Evolutionary conservation across 768 basidiomycete genomes (phyloP), one percentile per base, ranked within the genome.

Genomic region (Panaeolus papilionaceus): DNA sequence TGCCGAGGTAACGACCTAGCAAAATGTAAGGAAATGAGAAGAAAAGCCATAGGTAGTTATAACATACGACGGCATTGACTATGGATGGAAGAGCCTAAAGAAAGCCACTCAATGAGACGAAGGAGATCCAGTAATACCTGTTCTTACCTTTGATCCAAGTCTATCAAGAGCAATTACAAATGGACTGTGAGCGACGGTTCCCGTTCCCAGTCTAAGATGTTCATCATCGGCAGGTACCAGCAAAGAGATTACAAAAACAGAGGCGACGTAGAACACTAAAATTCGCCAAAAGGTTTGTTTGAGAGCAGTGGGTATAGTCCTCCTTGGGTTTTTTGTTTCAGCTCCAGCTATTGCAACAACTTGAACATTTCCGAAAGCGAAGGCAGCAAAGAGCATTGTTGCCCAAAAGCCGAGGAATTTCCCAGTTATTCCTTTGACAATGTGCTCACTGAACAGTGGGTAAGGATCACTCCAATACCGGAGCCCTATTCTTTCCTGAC

Each of bases 91-190:
- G 64, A 10, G 74, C 72, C 79, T 79, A 49, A 18, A 33, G 18
- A 23, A 61, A 37, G n/a, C 16, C 62, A 45, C 20, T 49, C 18
- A 45, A 28, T 37, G 45, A 37, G 37, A 45, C 39, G 28, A 23
- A 66, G 54, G 28, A 14, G 18, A 63, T 16, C 42, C 39, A 23
- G 2, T 33, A 28, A 51, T 16, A 16, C 14, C 37, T n/a, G 39
- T n/a, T 58, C 73, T 69, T 20, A 79, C 87, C 76, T 85, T 87
- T 75, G 90, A 85, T 10, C 90, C 88, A 6, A 87, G 86, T 23
- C 82, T 79, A 45, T 77, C 81, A 71, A 92, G 87, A 28, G 90
- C 92, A 66, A 93, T 85, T 44, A 93, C 91, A 76, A 92, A 93
- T 0, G 92, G 92, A 38, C 89, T 91, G 45, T 86, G 79, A 1